A percentile compares a stretch with the other conserved stretches of the same genome.
These are phyloP conservation scores for peach (Prunus persica) DNA, from an alignment of 306 rosid species.

Conservation along the genomic window DNA sequence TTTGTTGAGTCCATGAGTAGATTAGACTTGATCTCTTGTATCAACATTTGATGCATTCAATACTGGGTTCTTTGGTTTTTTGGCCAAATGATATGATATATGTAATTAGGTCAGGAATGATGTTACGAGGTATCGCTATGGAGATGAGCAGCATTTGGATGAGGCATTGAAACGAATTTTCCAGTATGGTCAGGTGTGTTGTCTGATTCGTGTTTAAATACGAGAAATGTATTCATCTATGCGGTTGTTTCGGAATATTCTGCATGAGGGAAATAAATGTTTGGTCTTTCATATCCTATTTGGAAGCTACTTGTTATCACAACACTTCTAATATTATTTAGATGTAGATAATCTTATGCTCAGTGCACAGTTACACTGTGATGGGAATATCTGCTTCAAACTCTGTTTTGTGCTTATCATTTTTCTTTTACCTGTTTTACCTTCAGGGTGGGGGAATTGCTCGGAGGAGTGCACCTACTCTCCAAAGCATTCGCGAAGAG, in stretches of 20 bases:
- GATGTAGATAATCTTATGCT: not conserved
- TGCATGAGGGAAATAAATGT: not conserved
- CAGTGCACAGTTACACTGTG: not conserved
- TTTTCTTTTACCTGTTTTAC: constrained; percentile 15
- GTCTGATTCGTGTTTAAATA: not conserved
- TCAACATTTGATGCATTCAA: not conserved
- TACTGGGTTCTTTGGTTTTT: constrained; percentile 2
- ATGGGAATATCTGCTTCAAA: not conserved
- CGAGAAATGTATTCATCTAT: not conserved
- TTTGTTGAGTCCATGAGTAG: not conserved
- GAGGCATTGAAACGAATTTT: constrained; percentile 92
- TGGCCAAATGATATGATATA: constrained; percentile 7
- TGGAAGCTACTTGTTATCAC: not conserved
- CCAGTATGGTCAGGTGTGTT: constrained; percentile 84
- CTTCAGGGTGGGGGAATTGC: constrained; percentile 91
- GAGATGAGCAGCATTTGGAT: constrained; percentile 97
- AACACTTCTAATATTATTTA: not conserved
- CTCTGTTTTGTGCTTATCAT: not conserved
- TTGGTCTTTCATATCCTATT: not conserved
- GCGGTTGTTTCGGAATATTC: not conserved
- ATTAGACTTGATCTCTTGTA: not conserved
- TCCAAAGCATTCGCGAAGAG: constrained; percentile 82
- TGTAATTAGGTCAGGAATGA: constrained; percentile 72
- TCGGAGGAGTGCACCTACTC: constrained; percentile 82
- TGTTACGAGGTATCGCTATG: constrained; percentile 85